Evolutionary conservation across 2,329 filamentous ascomycete species (phyloP).

Genomic region (Myotisia sp.): DNA sequence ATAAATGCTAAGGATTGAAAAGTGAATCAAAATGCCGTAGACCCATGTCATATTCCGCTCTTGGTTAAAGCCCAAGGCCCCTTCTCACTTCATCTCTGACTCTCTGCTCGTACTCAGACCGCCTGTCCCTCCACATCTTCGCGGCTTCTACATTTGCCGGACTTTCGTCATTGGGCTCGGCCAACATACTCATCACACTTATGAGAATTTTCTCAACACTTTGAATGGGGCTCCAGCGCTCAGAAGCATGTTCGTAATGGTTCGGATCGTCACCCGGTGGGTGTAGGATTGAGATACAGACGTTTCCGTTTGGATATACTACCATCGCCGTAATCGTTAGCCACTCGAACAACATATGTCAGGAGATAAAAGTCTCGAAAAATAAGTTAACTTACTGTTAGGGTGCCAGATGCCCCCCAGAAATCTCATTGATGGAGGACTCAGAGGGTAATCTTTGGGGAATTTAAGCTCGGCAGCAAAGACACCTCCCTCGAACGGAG

Average conservation of each 20-base stretch:
- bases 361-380: not conserved
- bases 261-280: slow-evolving; percentile 86
- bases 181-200: slow-evolving; percentile 81
- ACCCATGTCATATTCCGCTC: no score
- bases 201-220: slow-evolving; percentile 88
- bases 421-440: slow-evolving; percentile 93
- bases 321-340: slow-evolving; percentile 4
- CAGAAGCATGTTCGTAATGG: slow-evolving; percentile 78
- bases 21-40: no score
- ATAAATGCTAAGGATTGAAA: no score
- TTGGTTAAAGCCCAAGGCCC: slow-evolving; percentile 54
- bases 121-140: slow-evolving; percentile 64
- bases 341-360: not conserved
- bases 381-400: slow-evolving; percentile 58
- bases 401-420: slow-evolving; percentile 90
- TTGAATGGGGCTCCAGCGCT: slow-evolving; percentile 91
- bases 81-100: slow-evolving; percentile 70
- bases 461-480: slow-evolving; percentile 93
- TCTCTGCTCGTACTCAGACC: slow-evolving; percentile 69
- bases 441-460: slow-evolving; percentile 90
- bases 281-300: slow-evolving; percentile 96
- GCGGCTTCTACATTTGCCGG: slow-evolving; percentile 93
- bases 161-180: slow-evolving; percentile 87
- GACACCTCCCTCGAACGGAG: slow-evolving; percentile 87
- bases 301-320: slow-evolving; percentile 71